Conservation (phyloP, 345 rosid species). For the Syzygium aromaticum region DNA sequence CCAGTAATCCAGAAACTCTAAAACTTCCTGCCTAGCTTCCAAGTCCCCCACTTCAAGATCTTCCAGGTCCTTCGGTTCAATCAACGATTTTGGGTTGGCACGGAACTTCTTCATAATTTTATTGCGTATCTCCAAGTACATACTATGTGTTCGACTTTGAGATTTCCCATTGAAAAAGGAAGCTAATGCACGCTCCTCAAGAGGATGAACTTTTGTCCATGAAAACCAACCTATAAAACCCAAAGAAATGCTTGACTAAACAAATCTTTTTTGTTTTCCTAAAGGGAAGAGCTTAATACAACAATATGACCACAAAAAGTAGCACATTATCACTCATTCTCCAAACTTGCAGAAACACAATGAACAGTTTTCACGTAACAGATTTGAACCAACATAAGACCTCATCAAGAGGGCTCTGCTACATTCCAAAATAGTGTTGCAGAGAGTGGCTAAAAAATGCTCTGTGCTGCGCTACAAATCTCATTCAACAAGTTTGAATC, state of each 20-base stretch:
- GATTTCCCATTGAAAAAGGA: slow-evolving; percentile 85
- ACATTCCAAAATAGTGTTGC: not conserved
- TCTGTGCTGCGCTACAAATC: not conserved
- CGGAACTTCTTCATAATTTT: slow-evolving; percentile 83
- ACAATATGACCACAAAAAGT: not conserved
- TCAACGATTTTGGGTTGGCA: slow-evolving; percentile 43
- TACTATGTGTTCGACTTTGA: slow-evolving; percentile 46
- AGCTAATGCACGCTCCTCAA: slow-evolving; percentile 76
- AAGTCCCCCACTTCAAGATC: slow-evolving; percentile 73
- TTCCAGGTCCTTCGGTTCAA: slow-evolving; percentile 63
- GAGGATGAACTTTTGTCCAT: slow-evolving; percentile 71
- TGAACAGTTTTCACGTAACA: not conserved
- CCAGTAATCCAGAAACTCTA: slow-evolving; percentile 97
- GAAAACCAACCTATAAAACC: slow-evolving; percentile 83
- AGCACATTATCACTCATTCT: not conserved
- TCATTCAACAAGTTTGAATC: not conserved
- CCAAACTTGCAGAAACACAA: not conserved
- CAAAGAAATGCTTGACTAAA: not conserved
- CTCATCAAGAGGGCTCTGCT: not conserved
- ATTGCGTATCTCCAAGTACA: slow-evolving; percentile 75
- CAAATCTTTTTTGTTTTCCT: not conserved
- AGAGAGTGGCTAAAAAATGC: not conserved
- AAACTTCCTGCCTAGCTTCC: slow-evolving; percentile 81
- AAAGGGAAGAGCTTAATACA: not conserved
- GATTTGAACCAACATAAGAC: not conserved